Base-by-base conservation (phyloP, 257 asterid species). In the Petunia secreta region DNA sequence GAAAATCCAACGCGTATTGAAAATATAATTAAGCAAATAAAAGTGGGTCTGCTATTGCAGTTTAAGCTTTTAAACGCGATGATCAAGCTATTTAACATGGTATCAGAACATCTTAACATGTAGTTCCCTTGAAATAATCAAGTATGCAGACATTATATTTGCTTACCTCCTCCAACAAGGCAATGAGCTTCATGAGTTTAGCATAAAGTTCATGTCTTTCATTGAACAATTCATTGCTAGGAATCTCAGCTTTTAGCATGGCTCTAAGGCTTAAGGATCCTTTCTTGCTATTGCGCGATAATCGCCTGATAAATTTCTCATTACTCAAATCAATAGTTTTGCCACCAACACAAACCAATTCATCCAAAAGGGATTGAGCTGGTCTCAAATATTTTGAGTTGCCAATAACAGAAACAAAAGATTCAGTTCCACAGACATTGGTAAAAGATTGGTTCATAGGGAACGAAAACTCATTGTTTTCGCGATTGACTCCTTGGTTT, bases 321-420 rank as follows among this genome's bases (percentile, higher is more conserved):
- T 87, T 90, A 65, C 87, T 82, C 15, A 78, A 41, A 4, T 90
- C 92, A 38, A 91, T 54, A 8, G 89, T 83, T 5, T 85, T 83
- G 3, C 90, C 88, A 1, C 86, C 93, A 37, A 91, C 82, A 44
- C 87, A 87, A 14, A 92, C 94, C 89, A 89, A 87, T 86, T 96
- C 99, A 37, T 90, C 90, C 43, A 96, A 93, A 9, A 96, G 91
- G 37, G 86, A 80, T 69, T 92, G 98, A 16, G 91, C 88, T 3
- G 97, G 92, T 66, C 85, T 92, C 73, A 96, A 65, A 83, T 89
- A 96, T 58, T 86, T 92, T 3, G 99, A 94, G 84, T 84, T 80
- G 5, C 87, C 89, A 38, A 87, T 65, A 8, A 80, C 76, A 8
- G 83, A 69, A 1, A 82, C 79, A n/a, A 88, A 82, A 4, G 91